Conservation (phyloP, 2,329 filamentous ascomycete genomes). For the Dactylonectria macrodidyma region DNA sequence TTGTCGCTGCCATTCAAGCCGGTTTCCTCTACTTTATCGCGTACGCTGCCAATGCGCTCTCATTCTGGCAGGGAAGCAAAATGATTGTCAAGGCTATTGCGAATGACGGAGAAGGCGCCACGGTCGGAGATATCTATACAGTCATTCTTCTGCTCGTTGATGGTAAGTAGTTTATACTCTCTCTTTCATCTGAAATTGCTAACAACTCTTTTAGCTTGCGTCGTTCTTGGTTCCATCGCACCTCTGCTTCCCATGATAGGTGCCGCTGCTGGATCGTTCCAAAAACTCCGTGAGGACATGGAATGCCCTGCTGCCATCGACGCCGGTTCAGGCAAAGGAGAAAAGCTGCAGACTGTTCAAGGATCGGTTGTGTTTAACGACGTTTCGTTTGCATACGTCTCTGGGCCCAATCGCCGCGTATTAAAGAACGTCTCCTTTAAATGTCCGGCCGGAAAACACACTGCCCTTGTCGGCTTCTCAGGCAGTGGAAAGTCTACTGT, state of each 20-base stretch:
- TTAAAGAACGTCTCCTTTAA: slow-evolving; percentile 62
- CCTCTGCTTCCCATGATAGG: slow-evolving; percentile 75
- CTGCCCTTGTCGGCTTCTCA: slow-evolving; percentile 71
- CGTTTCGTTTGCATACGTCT: slow-evolving; percentile 63
- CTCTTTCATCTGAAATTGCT: background rate
- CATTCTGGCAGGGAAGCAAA: slow-evolving; percentile 77
- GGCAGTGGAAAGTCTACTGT: slow-evolving; percentile 73
- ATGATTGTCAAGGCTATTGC: slow-evolving; percentile 60
- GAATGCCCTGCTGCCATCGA: slow-evolving; percentile 65
- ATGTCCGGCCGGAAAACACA: slow-evolving; percentile 64
- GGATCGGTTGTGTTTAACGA: slow-evolving; percentile 53
- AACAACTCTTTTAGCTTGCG: slow-evolving; percentile 61
- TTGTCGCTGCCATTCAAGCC: slow-evolving; percentile 69
- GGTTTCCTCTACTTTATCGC: slow-evolving; percentile 78
- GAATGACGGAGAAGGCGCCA: slow-evolving; percentile 52
- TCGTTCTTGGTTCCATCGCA: slow-evolving; percentile 74
- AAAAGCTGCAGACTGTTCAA: slow-evolving; percentile 62
- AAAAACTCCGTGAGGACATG: slow-evolving; percentile 72
- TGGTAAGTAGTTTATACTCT: slow-evolving; percentile 52
- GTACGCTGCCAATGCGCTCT: slow-evolving; percentile 76
- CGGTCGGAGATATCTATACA: slow-evolving; percentile 69
- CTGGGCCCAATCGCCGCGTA: slow-evolving; percentile 58
- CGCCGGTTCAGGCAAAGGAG: slow-evolving; percentile 52
- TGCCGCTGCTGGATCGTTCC: slow-evolving; percentile 70
- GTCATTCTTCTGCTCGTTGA: slow-evolving; percentile 77